Evolutionary conservation across 495 filamentous ascomycete genomes (phyloP).

Genomic region (Aspergillus ostianus): DNA sequence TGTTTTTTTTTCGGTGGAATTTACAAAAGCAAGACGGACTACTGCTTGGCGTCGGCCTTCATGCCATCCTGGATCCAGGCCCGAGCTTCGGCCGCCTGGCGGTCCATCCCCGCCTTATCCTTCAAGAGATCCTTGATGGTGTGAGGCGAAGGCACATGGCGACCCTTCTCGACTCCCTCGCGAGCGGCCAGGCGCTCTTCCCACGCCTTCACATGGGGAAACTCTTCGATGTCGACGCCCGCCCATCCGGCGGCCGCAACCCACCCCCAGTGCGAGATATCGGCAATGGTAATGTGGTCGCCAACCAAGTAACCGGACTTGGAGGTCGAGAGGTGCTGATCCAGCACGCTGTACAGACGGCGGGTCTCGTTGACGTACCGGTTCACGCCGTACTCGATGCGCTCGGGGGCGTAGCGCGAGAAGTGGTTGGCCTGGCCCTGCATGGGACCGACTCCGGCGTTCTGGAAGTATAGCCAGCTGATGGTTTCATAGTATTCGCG

Average conservation of each 20-base stretch:
- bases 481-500: conserved; percentile 76
- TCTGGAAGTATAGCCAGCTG: conserved; percentile 73
- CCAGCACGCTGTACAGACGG: conserved; percentile 76
- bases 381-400: conserved; percentile 79
- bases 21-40: conserved; percentile 12
- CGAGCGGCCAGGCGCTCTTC: conserved; percentile 63
- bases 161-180: conserved; percentile 71
- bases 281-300: conserved; percentile 76
- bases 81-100: conserved; percentile 43
- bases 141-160: conserved; percentile 70
- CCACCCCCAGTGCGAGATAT: conserved; percentile 83
- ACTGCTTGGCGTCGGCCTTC: conserved; percentile 54
- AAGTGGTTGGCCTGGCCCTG: conserved; percentile 95
- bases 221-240: conserved; percentile 73
- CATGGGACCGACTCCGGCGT: conserved; percentile 87
- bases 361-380: conserved; percentile 80
- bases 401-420: conserved; percentile 79
- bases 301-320: conserved; percentile 74
- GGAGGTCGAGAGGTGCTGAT: conserved; percentile 65
- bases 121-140: conserved; percentile 59
- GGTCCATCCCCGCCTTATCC: conserved; percentile 54
- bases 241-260: conserved; percentile 62
- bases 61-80: conserved; percentile 65
- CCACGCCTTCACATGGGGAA: conserved; percentile 76
- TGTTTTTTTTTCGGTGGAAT: background rate